phyloP scores from a whole-genome alignment of 257 asterid species.

The Solanum commersonii region DNA sequence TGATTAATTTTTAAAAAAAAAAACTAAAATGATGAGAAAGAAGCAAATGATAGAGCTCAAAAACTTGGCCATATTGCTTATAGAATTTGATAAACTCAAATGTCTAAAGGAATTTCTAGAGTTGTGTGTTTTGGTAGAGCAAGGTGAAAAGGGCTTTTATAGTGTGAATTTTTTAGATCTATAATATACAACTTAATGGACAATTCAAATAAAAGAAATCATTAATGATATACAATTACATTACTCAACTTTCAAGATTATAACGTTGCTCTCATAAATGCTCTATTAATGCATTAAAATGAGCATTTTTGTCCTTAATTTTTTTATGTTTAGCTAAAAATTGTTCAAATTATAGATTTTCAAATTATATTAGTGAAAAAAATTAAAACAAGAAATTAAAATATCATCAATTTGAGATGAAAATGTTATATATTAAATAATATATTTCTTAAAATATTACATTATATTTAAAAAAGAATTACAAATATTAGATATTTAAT shows the following conservation, averaged over 20 bases:
- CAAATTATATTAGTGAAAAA: too few relatives aligned
- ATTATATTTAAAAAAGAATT: too few relatives aligned
- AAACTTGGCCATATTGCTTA: background rate
- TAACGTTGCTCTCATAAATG: background rate
- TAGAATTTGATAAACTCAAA: background rate
- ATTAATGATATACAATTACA: background rate
- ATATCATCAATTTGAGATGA: background rate
- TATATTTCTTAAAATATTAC: too few relatives aligned
- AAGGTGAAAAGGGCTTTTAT: background rate
- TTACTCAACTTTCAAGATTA: too few relatives aligned
- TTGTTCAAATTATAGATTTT: too few relatives aligned
- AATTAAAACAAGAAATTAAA: too few relatives aligned
- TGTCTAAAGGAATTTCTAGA: background rate
- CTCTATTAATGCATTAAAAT: too few relatives aligned
- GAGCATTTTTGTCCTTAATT: background rate
- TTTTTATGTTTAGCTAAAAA: too few relatives aligned
- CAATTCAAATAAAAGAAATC: background rate
- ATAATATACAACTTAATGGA: background rate
- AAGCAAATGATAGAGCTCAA: background rate
- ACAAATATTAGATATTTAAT: too few relatives aligned
- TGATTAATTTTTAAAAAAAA: background rate
- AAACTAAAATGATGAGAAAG: constrained; percentile 8
- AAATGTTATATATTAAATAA: too few relatives aligned
- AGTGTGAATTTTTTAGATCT: background rate
- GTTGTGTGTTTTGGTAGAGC: background rate